Evolutionary conservation across 2,329 filamentous ascomycete genomes (phyloP).

Genomic region (Ramularia endophylla): DNA sequence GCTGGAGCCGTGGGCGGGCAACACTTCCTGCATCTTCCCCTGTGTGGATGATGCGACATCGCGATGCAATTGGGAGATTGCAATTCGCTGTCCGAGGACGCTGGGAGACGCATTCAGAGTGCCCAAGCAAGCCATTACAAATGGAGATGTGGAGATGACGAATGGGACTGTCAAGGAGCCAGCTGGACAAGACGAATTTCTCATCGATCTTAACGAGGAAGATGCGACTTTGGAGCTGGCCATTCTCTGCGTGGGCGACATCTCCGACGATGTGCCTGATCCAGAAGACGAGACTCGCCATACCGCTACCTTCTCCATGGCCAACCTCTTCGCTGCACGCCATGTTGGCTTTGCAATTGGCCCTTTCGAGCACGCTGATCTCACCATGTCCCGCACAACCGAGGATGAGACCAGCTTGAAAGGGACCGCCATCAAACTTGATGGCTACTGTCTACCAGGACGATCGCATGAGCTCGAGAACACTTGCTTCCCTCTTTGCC

Average conservation of each 20-base stretch:
- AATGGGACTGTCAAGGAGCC: constrained; percentile 24
- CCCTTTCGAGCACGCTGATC: constrained; percentile 87
- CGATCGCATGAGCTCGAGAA: constrained; percentile 77
- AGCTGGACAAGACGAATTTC: constrained; percentile 33
- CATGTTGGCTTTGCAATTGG: constrained; percentile 93
- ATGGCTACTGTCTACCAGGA: constrained; percentile 85
- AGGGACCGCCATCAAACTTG: constrained; percentile 78
- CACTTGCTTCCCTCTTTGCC: constrained; percentile 77
- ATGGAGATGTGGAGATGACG: constrained; percentile 36
- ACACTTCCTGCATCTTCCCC: constrained; percentile 81
- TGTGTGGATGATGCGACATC: constrained; percentile 82
- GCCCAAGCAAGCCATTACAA: constrained; percentile 20
- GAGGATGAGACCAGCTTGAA: constrained; percentile 90
- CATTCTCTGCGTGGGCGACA: constrained; percentile 83
- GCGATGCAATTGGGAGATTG: constrained; percentile 80
- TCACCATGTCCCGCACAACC: constrained; percentile 75
- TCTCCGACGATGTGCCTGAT: constrained; percentile 75
- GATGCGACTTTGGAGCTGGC: constrained; percentile 85
- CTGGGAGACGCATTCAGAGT: constrained; percentile 65
- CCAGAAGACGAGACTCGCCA: constrained; percentile 74
- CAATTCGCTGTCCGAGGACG: constrained; percentile 78
- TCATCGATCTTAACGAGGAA: constrained; percentile 56
- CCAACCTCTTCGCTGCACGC: constrained; percentile 69
- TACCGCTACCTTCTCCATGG: constrained; percentile 76
- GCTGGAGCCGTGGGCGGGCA: constrained; percentile 71